Percentiles rank a stretch among this genome's conserved stretches.
Evolutionary conservation across 306 rosid species (phyloP).

Genomic region (Parietaria judaica): DNA sequence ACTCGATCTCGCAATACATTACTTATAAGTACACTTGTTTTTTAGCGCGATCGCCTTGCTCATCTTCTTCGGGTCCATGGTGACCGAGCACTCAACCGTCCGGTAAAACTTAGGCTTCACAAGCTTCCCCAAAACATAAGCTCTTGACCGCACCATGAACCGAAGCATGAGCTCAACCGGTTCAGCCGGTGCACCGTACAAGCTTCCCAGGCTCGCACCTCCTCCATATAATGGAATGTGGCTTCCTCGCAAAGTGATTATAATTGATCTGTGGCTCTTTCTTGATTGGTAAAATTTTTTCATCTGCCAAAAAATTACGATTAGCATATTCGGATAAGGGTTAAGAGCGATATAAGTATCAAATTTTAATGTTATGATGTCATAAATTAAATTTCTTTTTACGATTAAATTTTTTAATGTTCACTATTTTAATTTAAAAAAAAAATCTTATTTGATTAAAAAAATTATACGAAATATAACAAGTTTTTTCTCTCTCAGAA

Average conservation of each 20-base stretch:
- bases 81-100: constrained; percentile 49
- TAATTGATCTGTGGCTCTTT: constrained; percentile 54
- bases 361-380: too few relatives aligned
- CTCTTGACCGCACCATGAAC: constrained; percentile 59
- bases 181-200: constrained; percentile 48
- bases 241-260: constrained; percentile 43
- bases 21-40: constrained; percentile 40
- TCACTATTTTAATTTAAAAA: too few relatives aligned
- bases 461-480: too few relatives aligned
- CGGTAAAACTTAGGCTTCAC: constrained; percentile 72
- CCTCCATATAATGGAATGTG: constrained; percentile 75
- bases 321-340: too few relatives aligned
- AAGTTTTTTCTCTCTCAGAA: too few relatives aligned
- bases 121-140: constrained; percentile 61
- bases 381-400: too few relatives aligned
- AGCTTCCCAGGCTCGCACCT: constrained; percentile 52
- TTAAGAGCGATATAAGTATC: too few relatives aligned
- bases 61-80: constrained; percentile 70
- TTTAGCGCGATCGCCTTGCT: constrained; percentile 39
- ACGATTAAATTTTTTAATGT: too few relatives aligned
- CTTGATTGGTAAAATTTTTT: constrained; percentile 51
- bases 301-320: constrained; percentile 28
- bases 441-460: too few relatives aligned
- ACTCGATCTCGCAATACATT: constrained; percentile 2
- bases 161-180: constrained; percentile 42